phyloP scores from a whole-genome alignment of 2,329 filamentous ascomycete genomes.

The Aureobasidium sp. region DNA sequence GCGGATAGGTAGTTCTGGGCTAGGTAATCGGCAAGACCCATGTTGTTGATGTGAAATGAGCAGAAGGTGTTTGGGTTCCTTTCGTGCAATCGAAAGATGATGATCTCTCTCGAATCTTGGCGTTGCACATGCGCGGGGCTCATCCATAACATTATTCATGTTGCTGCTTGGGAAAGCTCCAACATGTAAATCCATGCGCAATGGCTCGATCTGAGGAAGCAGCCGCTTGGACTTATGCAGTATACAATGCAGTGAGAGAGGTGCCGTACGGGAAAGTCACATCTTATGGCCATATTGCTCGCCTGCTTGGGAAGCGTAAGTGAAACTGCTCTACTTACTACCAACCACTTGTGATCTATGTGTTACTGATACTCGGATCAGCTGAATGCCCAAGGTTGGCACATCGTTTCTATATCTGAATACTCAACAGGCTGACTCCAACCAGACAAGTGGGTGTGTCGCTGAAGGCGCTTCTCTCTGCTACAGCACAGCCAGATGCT shows the following conservation, averaged over 20 bases:
- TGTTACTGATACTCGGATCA: slow-evolving; percentile 20
- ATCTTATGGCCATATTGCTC: slow-evolving; percentile 76
- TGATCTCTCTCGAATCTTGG: slow-evolving; percentile 1
- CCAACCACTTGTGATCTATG: neutral
- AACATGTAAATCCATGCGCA: neutral
- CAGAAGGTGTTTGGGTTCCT: neutral
- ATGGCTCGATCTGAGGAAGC: slow-evolving; percentile 72
- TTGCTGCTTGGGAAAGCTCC: neutral
- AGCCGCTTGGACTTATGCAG: slow-evolving; percentile 64
- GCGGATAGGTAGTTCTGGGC: slow-evolving; percentile 83
- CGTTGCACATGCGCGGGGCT: neutral
- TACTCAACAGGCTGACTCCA: neutral
- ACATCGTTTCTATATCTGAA: neutral
- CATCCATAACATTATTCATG: neutral
- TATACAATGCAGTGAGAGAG: slow-evolving; percentile 79
- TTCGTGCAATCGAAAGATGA: neutral
- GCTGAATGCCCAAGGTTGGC: slow-evolving; percentile 42
- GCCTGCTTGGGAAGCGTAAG: slow-evolving; percentile 65
- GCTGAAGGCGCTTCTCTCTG: slow-evolving; percentile 72
- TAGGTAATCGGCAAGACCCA: slow-evolving; percentile 74
- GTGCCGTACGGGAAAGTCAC: slow-evolving; percentile 80
- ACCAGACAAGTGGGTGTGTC: slow-evolving; percentile 77
- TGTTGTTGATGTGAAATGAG: slow-evolving; percentile 24
- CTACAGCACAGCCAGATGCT: slow-evolving; percentile 32
- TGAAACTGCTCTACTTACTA: slow-evolving; percentile 17